Evolutionary conservation across 1,139 yeast genomes (phyloP).

Genomic region (Eremothecium cymbalariae): DNA sequence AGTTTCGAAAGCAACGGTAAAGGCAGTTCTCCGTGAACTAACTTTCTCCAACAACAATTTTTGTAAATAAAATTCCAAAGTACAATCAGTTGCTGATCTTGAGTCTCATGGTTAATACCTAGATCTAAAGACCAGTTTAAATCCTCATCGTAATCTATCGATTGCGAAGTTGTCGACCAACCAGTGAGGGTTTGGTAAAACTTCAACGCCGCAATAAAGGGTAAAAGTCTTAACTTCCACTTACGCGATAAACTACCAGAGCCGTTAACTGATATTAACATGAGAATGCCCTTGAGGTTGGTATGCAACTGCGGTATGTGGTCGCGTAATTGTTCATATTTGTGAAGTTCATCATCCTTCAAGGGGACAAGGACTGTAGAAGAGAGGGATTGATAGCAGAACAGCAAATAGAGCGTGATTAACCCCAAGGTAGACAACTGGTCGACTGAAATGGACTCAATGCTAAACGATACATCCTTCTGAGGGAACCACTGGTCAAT

Average conservation of each 20-base stretch:
- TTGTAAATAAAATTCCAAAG: conserved; percentile 27
- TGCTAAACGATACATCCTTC: conserved; percentile 1
- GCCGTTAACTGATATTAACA: conserved; percentile 1
- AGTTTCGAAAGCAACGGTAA: conserved; percentile 15
- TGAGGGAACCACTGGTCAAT: conserved; percentile 6
- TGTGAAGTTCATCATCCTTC: conserved; percentile 18
- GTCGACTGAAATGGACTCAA: conserved; percentile 6
- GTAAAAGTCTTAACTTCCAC: conserved; percentile 4
- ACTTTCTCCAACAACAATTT: conserved; percentile 27
- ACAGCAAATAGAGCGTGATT: conserved; percentile 19
- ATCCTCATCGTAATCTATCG: conserved; percentile 26
- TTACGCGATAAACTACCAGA: conserved; percentile 1
- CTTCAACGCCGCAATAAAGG: conserved; percentile 19
- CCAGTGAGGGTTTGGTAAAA: conserved; percentile 18
- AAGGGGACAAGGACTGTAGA: conserved; percentile 22
- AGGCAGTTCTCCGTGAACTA: conserved; percentile 26
- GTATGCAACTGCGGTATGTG: conserved; percentile 10
- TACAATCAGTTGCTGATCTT: conserved; percentile 16
- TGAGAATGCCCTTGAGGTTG: conserved; percentile 1
- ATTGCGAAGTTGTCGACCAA: conserved; percentile 9
- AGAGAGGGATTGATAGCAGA: conserved; percentile 22
- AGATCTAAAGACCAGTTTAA: conserved; percentile 21
- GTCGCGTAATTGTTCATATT: conserved; percentile 15
- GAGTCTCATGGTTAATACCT: conserved; percentile 24
- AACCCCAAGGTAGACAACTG: conserved; percentile 22